Evolutionary conservation across 2,329 filamentous ascomycete species (phyloP), one percentile per base, ranked within the genome.

Genomic region (Juglanconis juglandina): DNA sequence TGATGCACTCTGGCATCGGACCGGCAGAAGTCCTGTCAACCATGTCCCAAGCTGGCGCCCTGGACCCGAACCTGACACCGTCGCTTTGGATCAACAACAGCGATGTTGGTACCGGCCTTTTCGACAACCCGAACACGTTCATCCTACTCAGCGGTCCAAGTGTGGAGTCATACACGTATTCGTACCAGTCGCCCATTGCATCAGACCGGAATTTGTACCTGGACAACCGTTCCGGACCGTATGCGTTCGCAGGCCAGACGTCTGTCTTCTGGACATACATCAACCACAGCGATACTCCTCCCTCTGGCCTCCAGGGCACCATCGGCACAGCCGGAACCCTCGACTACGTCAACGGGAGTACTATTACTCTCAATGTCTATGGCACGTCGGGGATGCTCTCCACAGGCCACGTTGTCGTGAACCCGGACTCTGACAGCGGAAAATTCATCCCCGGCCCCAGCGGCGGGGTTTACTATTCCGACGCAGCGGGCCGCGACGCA

Each of bases 71-170:
- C 1, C 67, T 67, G 52, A 66, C 66, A 2, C 69, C 71, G 7
- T 70, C 75, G 0, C 67, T 65, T 30, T 83, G 80, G 80, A 75
- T 84, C 60, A 76, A 79, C 67, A 81, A 80, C 66, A 73, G 73
- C 0, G 72, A 75, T 4, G 76, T 85, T 4, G 81, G 81, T 48
- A 70, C 75, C 13, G 77, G 77, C 39, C 76, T 84, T 34, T 84
- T 82, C 63, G 81, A 83, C 66, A 84, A 84, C 65, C 80, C 82
- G 5, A 83, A 83, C 63, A 83, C 81, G 1, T 81, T 79, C 62
- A 79, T 83, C 67, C 77, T 80, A 64, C 71, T 83, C 1, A 73
- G 73, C 1, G 70, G 70, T 3, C 72, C 77, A 1, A 63, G 69
- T 3, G 68, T 84, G 52, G 59, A 76, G n/a, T 80, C 81, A 0